These are phyloP conservation scores for Alternaria sp. DNA, from an alignment of 2,329 filamentous ascomycete species.

Conservation along the genomic window DNA sequence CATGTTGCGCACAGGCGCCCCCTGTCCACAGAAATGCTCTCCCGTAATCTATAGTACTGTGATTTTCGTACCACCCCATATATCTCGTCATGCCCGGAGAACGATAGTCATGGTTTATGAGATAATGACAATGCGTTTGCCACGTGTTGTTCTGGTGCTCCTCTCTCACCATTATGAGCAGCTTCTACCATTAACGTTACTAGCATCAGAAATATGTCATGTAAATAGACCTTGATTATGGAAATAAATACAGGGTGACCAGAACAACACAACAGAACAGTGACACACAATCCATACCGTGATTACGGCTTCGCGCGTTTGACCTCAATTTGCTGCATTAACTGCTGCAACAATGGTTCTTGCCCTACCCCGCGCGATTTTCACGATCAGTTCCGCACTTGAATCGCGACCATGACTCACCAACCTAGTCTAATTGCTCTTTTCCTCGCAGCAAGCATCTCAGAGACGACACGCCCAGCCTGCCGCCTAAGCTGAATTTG, in stretches of 20 bases:
- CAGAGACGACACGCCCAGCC: no score
- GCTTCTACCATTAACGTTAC: constrained; percentile 1
- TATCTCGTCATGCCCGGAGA: neutral
- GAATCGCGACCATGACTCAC: no score
- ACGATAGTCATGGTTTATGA: neutral
- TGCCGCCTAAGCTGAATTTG: no score
- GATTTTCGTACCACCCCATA: neutral
- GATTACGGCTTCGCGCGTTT: neutral
- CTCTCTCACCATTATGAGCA: neutral
- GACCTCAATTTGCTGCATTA: neutral
- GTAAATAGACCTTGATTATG: neutral
- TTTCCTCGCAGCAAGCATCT: no score
- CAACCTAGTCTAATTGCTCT: no score
- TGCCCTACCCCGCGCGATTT: no score
- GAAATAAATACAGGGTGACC: neutral
- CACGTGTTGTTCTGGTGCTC: neutral
- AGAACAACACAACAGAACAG: neutral
- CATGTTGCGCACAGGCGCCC: neutral
- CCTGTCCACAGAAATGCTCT: neutral
- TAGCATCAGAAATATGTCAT: neutral
- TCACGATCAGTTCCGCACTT: no score
- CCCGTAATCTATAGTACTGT: neutral
- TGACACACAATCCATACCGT: neutral
- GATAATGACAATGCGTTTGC: neutral
- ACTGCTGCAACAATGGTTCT: no score